Evolutionary conservation across 2,329 filamentous ascomycete genomes (phyloP), one percentile per base, ranked within the genome.

Genomic region (Hypoxylon rubiginosum): DNA sequence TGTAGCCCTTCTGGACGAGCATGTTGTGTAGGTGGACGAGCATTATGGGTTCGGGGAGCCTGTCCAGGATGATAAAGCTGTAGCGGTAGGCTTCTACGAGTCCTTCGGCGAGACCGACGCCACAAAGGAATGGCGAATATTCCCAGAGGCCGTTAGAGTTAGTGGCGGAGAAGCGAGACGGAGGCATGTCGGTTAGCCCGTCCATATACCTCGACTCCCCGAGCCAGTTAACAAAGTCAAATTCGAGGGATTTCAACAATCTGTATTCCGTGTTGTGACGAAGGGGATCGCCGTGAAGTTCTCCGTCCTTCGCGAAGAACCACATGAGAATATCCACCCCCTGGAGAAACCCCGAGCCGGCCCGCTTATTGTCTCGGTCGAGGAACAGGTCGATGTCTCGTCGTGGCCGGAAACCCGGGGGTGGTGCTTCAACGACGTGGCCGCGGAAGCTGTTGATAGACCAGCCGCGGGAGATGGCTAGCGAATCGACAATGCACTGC

Each of bases 401-500:
- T 28, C 74, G 72, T 8, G 81, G 76, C 7, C 72, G 73, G 49
- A 83, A 84, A 1, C 58, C 69, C 21, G 45, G 50, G 4, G 81
- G 69, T 7, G 82, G 80, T 10, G 75, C 39, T 34, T 46, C 63
- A 1, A 83, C 48, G 8, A 81, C 62, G 70, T 83, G 79, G 0
- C 80, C 79, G 13, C 60, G 50, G 2, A 81, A 30, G 8, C 54
- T 51, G 52, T 67, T 73, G 1, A 78, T 17, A 1, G 72, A 74
- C 83, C 84, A 86, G 3, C 83, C 82, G 0, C 79, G 79, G 11
- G 79, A 84, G 0, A 81, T 74, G 2, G 77, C 75, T 36, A 84
- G 74, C 1, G 83, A 82, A 63, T 86, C 84, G 11, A 85, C 78
- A 34, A 86, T 83, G 61, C 80, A 82, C 64, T 86, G 82, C 0